These are phyloP conservation scores for Trichophyton schoenleinii DNA, from an alignment of 2,329 filamentous ascomycete species.

Conservation along the genomic window DNA sequence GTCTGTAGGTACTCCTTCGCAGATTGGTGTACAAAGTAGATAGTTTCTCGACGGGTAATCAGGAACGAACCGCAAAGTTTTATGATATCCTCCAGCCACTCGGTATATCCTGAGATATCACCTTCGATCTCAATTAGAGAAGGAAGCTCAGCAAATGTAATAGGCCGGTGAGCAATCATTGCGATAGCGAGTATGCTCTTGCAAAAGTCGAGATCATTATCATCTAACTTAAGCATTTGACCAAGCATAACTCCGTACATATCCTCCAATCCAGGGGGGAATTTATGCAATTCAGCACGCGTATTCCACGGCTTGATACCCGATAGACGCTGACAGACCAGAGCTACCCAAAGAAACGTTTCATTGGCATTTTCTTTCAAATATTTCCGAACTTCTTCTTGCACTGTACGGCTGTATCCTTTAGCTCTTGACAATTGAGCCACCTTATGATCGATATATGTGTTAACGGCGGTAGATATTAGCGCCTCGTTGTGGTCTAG, in stretches of 20 bases:
- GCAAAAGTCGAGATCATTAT: slow-evolving; percentile 22
- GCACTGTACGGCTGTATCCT: neutral
- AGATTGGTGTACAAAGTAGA: slow-evolving; percentile 21
- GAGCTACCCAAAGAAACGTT: slow-evolving; percentile 31
- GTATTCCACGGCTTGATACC: neutral
- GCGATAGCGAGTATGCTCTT: slow-evolving; percentile 24
- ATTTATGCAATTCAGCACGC: slow-evolving; percentile 11
- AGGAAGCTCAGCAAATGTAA: slow-evolving; percentile 23
- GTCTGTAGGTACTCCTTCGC: slow-evolving; percentile 17
- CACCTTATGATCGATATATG: neutral
- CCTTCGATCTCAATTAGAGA: slow-evolving; percentile 16
- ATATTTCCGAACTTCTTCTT: neutral
- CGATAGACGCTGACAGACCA: slow-evolving; percentile 22
- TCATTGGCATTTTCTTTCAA: slow-evolving; percentile 15
- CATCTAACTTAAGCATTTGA: slow-evolving; percentile 19
- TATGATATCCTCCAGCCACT: slow-evolving; percentile 11
- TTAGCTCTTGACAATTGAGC: neutral
- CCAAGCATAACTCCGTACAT: slow-evolving; percentile 18
- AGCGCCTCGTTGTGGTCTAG: neutral
- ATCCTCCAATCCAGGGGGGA: slow-evolving; percentile 13
- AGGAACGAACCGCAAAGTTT: slow-evolving; percentile 18
- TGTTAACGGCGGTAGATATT: neutral
- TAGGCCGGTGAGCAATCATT: slow-evolving; percentile 25
- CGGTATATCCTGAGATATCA: slow-evolving; percentile 5
- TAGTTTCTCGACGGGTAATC: slow-evolving; percentile 10